A percentile compares a stretch with the other conserved stretches of the same genome.
These are phyloP conservation scores for Backusella tuberculispora DNA, from an alignment of 192 early-diverging fungal species.

Conservation along the genomic window DNA sequence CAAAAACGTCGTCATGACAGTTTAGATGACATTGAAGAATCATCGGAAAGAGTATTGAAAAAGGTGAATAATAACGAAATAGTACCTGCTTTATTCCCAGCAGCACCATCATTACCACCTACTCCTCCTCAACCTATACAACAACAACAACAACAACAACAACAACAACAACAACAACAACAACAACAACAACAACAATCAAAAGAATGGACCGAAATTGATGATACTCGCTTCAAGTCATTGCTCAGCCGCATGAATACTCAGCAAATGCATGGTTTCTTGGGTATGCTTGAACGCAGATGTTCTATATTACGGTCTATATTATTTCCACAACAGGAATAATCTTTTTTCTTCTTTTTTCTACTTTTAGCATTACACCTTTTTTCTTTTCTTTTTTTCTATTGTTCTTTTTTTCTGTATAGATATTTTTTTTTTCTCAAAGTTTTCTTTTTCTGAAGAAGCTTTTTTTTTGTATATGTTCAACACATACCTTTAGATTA, in stretches of 20 bases:
- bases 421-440: constrained; percentile 2
- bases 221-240: constrained; percentile 38
- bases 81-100: constrained; percentile 17
- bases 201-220: constrained; percentile 38
- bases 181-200: constrained; percentile 3
- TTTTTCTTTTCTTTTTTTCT: constrained; percentile 2
- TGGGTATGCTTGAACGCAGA: constrained; percentile 57
- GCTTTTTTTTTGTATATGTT: constrained; percentile 8
- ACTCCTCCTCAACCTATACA: constrained; percentile 1
- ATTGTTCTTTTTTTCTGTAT: constrained; percentile 23
- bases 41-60: not conserved
- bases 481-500: constrained; percentile 16
- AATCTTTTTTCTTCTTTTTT: constrained; percentile 6
- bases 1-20: constrained; percentile 43
- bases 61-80: not conserved
- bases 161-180: no score
- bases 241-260: constrained; percentile 47
- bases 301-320: constrained; percentile 49
- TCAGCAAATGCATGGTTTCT: constrained; percentile 57
- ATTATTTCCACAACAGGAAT: constrained; percentile 24
- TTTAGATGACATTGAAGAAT: not conserved
- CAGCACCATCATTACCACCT: not conserved
- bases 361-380: not conserved
- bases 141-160: no score
- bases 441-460: not conserved